Percentiles rank a stretch among this genome's conserved stretches.
These are phyloP conservation scores for Ogataea sp. DNA, from an alignment of 805 yeast genomes.

Conservation along the genomic window DNA sequence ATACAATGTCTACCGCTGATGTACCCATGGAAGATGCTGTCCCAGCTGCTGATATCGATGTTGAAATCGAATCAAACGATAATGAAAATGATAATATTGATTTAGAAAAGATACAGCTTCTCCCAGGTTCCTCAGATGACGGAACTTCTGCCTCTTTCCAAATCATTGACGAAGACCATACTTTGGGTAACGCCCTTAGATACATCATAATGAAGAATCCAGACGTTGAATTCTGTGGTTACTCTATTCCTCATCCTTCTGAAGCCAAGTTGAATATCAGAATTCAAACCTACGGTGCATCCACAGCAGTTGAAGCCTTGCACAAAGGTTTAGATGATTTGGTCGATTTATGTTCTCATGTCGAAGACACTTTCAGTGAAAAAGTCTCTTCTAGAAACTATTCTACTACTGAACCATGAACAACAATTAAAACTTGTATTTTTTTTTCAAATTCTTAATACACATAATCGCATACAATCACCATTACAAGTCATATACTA, in stretches of 20 bases:
- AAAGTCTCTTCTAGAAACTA: constrained; percentile 52
- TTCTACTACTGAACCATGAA: constrained; percentile 36
- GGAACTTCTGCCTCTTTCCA: constrained; percentile 95
- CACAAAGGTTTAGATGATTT: constrained; percentile 87
- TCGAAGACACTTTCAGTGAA: constrained; percentile 72
- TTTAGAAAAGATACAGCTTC: constrained; percentile 50
- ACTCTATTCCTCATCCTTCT: constrained; percentile 97
- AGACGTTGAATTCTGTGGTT: constrained; percentile 96
- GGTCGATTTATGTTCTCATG: constrained; percentile 70
- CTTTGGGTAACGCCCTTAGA: constrained; percentile 88
- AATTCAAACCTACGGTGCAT: constrained; percentile 82
- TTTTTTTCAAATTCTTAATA: too few relatives aligned
- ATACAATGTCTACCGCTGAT: constrained; percentile 4
- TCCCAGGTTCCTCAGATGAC: constrained; percentile 88
- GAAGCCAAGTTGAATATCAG: constrained; percentile 84
- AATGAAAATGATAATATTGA: constrained; percentile 22
- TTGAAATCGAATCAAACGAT: background rate
- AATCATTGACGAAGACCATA: constrained; percentile 90
- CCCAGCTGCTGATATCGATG: background rate
- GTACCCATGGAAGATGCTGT: constrained; percentile 3
- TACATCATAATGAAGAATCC: constrained; percentile 96
- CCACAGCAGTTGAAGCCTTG: constrained; percentile 84
- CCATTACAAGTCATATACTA: too few relatives aligned
- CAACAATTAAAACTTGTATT: too few relatives aligned
- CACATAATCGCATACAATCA: background rate